Percentiles rank a stretch among this genome's conserved stretches.
Conservation (phyloP, 139 green algal species). For the Zygnema cylindricum region DNA sequence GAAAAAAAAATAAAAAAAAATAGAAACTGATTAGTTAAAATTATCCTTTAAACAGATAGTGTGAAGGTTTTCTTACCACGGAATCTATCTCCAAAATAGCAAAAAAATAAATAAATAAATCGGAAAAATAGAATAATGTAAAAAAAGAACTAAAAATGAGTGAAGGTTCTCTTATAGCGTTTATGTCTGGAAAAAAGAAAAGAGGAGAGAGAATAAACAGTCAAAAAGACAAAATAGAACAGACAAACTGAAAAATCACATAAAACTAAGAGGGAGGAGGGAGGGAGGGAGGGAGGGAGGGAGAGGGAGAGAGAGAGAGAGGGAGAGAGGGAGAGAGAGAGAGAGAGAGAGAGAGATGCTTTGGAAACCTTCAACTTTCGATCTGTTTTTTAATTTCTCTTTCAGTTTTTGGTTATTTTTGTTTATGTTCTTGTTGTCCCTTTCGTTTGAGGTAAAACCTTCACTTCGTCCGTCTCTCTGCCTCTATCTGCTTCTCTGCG, state of each 20-base stretch:
- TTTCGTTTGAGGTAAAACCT: background rate
- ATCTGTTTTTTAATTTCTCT: background rate
- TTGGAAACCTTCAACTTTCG: background rate
- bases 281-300: background rate
- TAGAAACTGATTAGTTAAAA: no score
- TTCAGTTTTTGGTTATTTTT: background rate
- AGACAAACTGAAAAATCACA: background rate
- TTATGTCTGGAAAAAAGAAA: conserved; percentile 44
- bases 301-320: background rate
- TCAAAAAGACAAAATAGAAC: background rate
- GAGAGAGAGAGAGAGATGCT: background rate
- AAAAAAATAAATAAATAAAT: no score
- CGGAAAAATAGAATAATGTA: no score
- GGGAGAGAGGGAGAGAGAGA: background rate
- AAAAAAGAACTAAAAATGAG: conserved; percentile 42
- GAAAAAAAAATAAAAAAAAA: background rate
- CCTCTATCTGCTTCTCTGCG: background rate
- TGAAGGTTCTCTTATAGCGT: background rate
- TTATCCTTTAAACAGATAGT: background rate
- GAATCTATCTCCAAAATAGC: background rate
- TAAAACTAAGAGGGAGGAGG: background rate
- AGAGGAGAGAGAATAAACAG: conserved; percentile 28
- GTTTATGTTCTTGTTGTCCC: no score
- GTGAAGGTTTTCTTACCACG: background rate
- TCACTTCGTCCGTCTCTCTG: background rate